These are phyloP conservation scores for Aspergillus vadensis DNA, from an alignment of 2,329 filamentous ascomycete genomes.

Conservation along the genomic window DNA sequence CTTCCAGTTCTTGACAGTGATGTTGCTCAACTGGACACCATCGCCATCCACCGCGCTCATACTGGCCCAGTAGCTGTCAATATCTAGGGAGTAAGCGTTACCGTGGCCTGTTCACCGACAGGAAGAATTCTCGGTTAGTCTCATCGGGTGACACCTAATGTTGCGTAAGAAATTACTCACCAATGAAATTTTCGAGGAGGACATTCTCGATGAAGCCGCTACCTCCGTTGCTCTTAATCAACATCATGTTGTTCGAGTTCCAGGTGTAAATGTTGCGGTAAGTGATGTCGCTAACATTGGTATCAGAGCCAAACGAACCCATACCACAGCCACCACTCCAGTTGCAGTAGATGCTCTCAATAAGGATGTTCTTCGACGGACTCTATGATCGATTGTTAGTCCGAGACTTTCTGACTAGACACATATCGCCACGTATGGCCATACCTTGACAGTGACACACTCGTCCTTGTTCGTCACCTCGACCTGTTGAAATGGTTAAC, in stretches of 20 bases:
- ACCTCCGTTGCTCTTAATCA: slow-evolving; percentile 64
- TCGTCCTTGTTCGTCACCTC: slow-evolving; percentile 66
- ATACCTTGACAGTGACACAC: slow-evolving; percentile 58
- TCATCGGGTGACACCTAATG: neutral
- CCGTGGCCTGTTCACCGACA: slow-evolving; percentile 46
- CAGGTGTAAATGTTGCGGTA: slow-evolving; percentile 62
- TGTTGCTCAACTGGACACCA: slow-evolving; percentile 56
- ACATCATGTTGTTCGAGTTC: slow-evolving; percentile 63
- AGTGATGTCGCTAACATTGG: slow-evolving; percentile 54
- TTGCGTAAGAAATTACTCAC: slow-evolving; percentile 11
- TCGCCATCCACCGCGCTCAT: slow-evolving; percentile 47
- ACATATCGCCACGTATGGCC: neutral
- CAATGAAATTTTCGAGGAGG: slow-evolving; percentile 59
- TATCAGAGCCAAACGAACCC: slow-evolving; percentile 55
- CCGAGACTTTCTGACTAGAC: neutral
- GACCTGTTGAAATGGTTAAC: slow-evolving; percentile 31
- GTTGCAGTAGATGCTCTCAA: slow-evolving; percentile 65
- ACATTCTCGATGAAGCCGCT: slow-evolving; percentile 55
- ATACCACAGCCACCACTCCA: slow-evolving; percentile 61
- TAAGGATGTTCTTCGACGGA: slow-evolving; percentile 55
- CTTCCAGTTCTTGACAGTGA: slow-evolving; percentile 60
- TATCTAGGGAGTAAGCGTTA: slow-evolving; percentile 61
- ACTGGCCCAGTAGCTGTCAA: slow-evolving; percentile 57
- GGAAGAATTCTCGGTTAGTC: slow-evolving; percentile 29
- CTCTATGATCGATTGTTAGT: slow-evolving; percentile 33